Percentiles rank a stretch among this genome's conserved stretches.
phyloP scores from a whole-genome alignment of 2,329 filamentous ascomycete genomes.

The Pseudocercospora ulei region DNA sequence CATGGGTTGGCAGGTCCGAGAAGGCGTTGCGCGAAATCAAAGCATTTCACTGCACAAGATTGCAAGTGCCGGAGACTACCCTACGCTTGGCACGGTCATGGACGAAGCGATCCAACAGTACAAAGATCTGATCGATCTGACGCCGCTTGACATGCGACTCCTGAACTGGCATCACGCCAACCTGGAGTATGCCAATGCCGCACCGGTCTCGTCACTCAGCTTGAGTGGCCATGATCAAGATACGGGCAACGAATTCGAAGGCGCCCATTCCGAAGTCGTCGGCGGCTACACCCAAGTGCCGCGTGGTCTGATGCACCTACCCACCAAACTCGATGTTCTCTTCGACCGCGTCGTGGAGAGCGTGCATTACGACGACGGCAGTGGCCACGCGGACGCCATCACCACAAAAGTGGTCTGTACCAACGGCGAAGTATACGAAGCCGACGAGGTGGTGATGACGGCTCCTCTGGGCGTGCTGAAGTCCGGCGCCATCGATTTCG shows the following conservation, averaged over 20 bases:
- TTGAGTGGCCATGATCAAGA: slow-evolving; percentile 93
- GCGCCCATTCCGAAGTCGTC: slow-evolving; percentile 82
- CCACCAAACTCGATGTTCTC: slow-evolving; percentile 64
- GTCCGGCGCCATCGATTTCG: slow-evolving; percentile 67
- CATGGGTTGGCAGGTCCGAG: slow-evolving; percentile 73
- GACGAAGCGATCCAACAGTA: slow-evolving; percentile 88
- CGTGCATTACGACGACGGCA: slow-evolving; percentile 50
- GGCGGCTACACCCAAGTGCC: slow-evolving; percentile 91
- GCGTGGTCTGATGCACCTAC: slow-evolving; percentile 70
- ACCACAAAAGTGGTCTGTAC: slow-evolving; percentile 61
- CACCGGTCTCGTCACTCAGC: slow-evolving; percentile 75
- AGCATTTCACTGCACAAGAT: slow-evolving; percentile 55
- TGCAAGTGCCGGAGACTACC: slow-evolving; percentile 50
- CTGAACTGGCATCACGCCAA: slow-evolving; percentile 99
- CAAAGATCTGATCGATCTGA: slow-evolving; percentile 68
- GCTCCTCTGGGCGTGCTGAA: slow-evolving; percentile 88
- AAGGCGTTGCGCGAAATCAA: slow-evolving; percentile 50
- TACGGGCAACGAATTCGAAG: slow-evolving; percentile 94
- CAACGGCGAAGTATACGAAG: slow-evolving; percentile 64
- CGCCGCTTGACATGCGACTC: slow-evolving; percentile 74
- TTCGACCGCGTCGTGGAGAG: slow-evolving; percentile 63
- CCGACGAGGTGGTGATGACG: slow-evolving; percentile 86
- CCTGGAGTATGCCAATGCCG: slow-evolving; percentile 92
- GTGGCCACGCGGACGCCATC: slow-evolving; percentile 31
- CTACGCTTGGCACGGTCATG: slow-evolving; percentile 81